phyloP scores from a whole-genome alignment of 352 stramenopile species.

The Lagenidium giganteum region DNA sequence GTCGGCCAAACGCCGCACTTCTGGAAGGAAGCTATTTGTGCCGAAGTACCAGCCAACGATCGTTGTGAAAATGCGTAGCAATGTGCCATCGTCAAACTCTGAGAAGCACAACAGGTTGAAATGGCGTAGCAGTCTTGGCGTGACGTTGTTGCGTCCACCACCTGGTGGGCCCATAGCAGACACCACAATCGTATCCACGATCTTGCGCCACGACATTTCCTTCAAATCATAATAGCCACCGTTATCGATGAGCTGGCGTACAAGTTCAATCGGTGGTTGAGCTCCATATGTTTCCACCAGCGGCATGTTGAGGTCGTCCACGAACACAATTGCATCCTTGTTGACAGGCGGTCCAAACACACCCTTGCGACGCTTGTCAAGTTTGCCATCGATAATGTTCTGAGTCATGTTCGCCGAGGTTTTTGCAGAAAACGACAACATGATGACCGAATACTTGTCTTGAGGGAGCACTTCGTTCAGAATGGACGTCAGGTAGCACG shows the following conservation, averaged over 20 bases:
- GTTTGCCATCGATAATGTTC: constrained; percentile 94
- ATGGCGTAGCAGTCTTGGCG: constrained; percentile 85
- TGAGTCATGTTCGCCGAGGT: constrained; percentile 94
- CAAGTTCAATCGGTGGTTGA: constrained; percentile 90
- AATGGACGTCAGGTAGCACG: constrained; percentile 85
- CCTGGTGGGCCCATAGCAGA: constrained; percentile 90
- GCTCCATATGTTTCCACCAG: constrained; percentile 92
- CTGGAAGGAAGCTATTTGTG: constrained; percentile 47
- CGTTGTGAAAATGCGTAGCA: constrained; percentile 90
- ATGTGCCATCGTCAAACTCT: constrained; percentile 91
- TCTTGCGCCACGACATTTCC: constrained; percentile 89
- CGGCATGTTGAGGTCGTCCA: constrained; percentile 95
- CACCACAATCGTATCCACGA: constrained; percentile 89
- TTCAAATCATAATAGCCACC: constrained; percentile 93
- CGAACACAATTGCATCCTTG: constrained; percentile 87
- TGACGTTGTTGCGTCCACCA: constrained; percentile 88
- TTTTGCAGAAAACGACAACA: constrained; percentile 91
- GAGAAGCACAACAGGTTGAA: constrained; percentile 94
- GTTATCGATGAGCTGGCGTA: constrained; percentile 88
- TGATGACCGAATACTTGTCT: constrained; percentile 83
- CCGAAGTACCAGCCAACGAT: constrained; percentile 88
- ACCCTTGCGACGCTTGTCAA: constrained; percentile 90
- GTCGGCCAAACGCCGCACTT: constrained; percentile 71
- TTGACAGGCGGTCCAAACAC: constrained; percentile 88
- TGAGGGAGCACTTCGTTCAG: constrained; percentile 74